Evolutionary conservation across 768 basidiomycete genomes (phyloP), one percentile per base, ranked within the genome.

Genomic region (Mycena galopus): DNA sequence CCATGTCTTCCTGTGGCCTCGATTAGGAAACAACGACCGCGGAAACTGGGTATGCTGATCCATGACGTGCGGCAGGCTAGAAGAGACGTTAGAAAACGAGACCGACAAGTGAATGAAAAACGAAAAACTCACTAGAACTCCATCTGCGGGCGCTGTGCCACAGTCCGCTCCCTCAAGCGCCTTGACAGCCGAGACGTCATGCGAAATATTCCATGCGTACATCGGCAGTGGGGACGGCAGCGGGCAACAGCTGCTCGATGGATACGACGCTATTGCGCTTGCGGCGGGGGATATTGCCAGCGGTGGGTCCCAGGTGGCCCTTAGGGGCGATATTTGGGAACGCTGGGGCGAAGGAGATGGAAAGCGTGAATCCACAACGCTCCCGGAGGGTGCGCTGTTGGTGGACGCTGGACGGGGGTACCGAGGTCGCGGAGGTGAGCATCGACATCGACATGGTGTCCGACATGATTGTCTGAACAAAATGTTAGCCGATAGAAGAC

Each of bases 231-330:
- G 55, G 37, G 3, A 5, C 29, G 16, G 55, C 35, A 14, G 35
- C 65, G 19, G 65, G 65, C 9, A 58, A 8, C 39, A 39, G 39
- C 39, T 39, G 39, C 25, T 67, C 55, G 27, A 67, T 19, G 4
- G 56, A 67, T 8, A 47, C 55, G 65, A 67, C 65, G 56, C 65
- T 67, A 32, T 35, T 67, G 33, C 65, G 65, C 39, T 67, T 67
- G 19, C 65, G 65, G 53, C 65, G 65, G 25, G 50, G 65, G 27
- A 65, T 51, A 21, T 65, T 63, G 2, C 27, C 39, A 2, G 39
- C 30, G 3, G 61, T 44, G 12, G 61, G 61, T 1, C 29, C 61
- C 1, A 63, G 61, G 11, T 27, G 25, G 23, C 61, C 61, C 39
- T 63, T 63, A 0, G 61, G n/a, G 9, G 21, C 10, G 0, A 63